Evolutionary conservation across 1,284 basidiomycete genomes (phyloP), one percentile per base, ranked within the genome.

Genomic region (Veloporphyrellus conicus): DNA sequence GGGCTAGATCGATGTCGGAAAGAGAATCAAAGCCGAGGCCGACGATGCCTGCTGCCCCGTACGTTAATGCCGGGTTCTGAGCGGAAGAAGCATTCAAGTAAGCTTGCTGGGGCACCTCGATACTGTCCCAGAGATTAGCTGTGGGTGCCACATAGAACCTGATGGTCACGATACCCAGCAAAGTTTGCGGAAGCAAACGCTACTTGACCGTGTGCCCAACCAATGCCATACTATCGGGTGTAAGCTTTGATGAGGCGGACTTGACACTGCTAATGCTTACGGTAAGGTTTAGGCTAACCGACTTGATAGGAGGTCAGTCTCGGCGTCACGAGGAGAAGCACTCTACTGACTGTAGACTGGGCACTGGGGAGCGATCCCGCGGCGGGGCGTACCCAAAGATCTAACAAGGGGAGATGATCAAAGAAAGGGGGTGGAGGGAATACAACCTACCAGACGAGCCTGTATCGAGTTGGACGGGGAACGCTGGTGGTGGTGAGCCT

Each of bases 21-120:
- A 90, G 75, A 15, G 78, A 78, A 28, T 80, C 81, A 61, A 90
- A 89, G 33, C 88, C 87, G n/a, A 90, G 73, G 15, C 87, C 87
- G 29, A 81, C 66, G 56, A 90, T 80, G n/a, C 88, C 88, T 52
- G 71, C 60, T 15, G 84, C 82, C 19, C 82, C 84, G 56, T 84
- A 88, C 3, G 72, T 69, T n/a, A 87, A 69, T 9, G 83, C 82
- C 22, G 87, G 84, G 62, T 90, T 88, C 43, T 74, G 62, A 7
- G 80, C 83, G 9, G 60, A 53, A 5, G 76, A 72, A 9, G 76
- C 81, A 54, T 84, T 83, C 43, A 90, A 66, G 58, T 79, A 81
- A 4, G 84, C 87, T 71, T 90, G 87, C 1, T 71, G 69, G 18
- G 78, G 55, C 43, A 89, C 71, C 9, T 72, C 68, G 52, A 87